Percentiles rank a stretch among this genome's conserved stretches.
Conservation (phyloP, 106 monocot genomes). For the Dactylorhiza incarnata region DNA sequence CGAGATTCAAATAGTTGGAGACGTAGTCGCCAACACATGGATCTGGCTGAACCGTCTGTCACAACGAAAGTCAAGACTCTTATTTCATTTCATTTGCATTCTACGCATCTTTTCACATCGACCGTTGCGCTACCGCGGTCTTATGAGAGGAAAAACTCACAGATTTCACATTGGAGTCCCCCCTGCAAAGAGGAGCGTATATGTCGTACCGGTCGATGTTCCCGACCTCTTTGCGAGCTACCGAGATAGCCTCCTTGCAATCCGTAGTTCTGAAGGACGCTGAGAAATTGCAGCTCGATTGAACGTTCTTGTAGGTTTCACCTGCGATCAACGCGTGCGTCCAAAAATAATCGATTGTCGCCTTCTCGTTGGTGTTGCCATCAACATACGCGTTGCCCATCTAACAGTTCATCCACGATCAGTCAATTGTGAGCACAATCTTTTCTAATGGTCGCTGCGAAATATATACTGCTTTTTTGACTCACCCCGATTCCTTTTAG, state of each 20-base stretch:
- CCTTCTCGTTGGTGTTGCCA: background rate
- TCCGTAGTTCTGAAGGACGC: background rate
- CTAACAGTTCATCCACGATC: background rate
- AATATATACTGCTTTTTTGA: background rate
- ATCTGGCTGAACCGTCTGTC: conserved; percentile 5
- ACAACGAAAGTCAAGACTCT: background rate
- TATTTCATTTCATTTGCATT: background rate
- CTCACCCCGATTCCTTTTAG: conserved; percentile 33
- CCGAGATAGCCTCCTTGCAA: background rate
- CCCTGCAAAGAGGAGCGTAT: conserved; percentile 13
- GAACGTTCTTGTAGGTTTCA: background rate
- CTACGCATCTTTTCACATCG: background rate
- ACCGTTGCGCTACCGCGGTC: background rate
- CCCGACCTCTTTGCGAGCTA: conserved; percentile 4
- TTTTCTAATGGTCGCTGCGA: too few relatives aligned
- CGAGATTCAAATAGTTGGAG: conserved; percentile 11
- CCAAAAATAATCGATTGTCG: conserved; percentile 7
- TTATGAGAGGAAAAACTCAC: background rate
- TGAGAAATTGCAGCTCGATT: conserved; percentile 9
- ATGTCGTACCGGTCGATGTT: conserved; percentile 17
- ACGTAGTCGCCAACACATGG: conserved; percentile 11
- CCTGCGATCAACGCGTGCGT: conserved; percentile 21
- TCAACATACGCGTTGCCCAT: conserved; percentile 22
- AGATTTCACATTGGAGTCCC: background rate
- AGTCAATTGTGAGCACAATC: background rate